A percentile compares a stretch with the other conserved stretches of the same genome.
Conservation (phyloP, 2,329 filamentous ascomycete genomes). For the Botrytis fragariae region DNA sequence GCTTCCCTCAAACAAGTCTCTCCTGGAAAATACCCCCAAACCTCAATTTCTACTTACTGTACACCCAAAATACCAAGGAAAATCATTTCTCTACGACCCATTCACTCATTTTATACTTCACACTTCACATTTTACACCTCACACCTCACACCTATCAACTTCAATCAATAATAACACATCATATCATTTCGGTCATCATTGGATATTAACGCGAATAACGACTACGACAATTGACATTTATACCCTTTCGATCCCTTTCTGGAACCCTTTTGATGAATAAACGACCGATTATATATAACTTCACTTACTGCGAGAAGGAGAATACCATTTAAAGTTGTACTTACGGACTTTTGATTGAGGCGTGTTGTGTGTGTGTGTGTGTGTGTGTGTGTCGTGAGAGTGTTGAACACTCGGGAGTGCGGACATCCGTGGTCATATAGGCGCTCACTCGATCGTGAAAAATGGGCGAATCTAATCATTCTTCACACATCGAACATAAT, state of each 20-base stretch:
- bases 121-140: background rate
- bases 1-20: slow-evolving; percentile 9
- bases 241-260: background rate
- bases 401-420: slow-evolving; percentile 20
- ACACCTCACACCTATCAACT: background rate
- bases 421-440: slow-evolving; percentile 12
- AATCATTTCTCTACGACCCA: background rate
- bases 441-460: slow-evolving; percentile 12
- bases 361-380: background rate
- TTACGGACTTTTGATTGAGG: slow-evolving; percentile 10
- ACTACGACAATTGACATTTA: background rate
- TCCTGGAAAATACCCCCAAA: slow-evolving; percentile 12
- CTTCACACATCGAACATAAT: slow-evolving; percentile 40
- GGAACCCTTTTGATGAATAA: slow-evolving; percentile 5
- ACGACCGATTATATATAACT: slow-evolving; percentile 6
- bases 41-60: background rate
- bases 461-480: slow-evolving; percentile 26
- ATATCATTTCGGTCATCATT: background rate
- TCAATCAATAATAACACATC: background rate
- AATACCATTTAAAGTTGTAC: background rate
- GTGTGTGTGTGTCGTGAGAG: slow-evolving; percentile 2
- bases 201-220: background rate
- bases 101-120: slow-evolving; percentile 3
- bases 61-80: background rate
- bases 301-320: background rate